Conservation (phyloP, 1,284 basidiomycete genomes). For the Ustilago curta region DNA sequence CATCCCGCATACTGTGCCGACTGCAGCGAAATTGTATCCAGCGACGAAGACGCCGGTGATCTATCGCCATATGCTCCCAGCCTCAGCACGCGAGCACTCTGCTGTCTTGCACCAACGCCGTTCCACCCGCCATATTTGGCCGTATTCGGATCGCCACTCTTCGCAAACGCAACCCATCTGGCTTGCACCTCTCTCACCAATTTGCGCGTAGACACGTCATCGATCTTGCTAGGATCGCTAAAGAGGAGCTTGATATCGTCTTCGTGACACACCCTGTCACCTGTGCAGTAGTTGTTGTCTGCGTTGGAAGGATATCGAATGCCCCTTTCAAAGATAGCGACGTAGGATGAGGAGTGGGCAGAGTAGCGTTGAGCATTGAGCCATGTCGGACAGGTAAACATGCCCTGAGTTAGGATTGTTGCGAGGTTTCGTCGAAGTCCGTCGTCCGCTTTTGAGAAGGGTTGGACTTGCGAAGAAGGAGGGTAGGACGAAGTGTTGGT, state of each 20-base stretch:
- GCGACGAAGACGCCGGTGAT: neutral
- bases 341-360: conserved; percentile 12
- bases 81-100: conserved; percentile 34
- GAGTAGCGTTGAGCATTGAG: conserved; percentile 41
- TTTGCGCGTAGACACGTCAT: neutral
- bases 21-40: conserved; percentile 30
- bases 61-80: conserved; percentile 11
- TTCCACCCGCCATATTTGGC: conserved; percentile 27
- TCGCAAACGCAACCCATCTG: conserved; percentile 45
- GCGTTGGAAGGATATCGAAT: conserved; percentile 47
- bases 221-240: conserved; percentile 19
- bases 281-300: conserved; percentile 48
- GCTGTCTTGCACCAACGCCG: neutral
- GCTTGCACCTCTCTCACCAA: conserved; percentile 46
- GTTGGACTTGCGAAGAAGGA: neutral
- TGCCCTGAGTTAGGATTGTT: conserved; percentile 45
- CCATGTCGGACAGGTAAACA: conserved; percentile 53
- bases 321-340: conserved; percentile 43
- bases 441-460: conserved; percentile 20
- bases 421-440: conserved; percentile 44
- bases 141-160: conserved; percentile 47
- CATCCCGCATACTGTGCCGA: conserved; percentile 33
- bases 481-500: conserved; percentile 19
- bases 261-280: conserved; percentile 55
- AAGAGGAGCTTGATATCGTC: conserved; percentile 62